Evolutionary conservation across 306 rosid genomes (phyloP).

Genomic region (Vigna reflexopilosa): DNA sequence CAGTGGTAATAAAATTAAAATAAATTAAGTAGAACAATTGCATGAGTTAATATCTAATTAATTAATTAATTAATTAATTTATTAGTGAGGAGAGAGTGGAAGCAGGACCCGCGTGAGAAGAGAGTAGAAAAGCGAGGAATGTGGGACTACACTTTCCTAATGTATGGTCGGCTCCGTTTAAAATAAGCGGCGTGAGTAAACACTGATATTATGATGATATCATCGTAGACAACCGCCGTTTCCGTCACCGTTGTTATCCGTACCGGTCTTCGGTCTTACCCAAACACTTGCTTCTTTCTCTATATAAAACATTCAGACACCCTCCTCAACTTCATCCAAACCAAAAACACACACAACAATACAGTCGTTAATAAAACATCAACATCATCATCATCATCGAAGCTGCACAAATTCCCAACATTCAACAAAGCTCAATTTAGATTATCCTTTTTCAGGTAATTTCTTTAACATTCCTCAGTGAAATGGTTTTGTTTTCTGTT

Average conservation of each 20-base stretch:
- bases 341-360: background rate
- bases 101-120: slow-evolving; percentile 7
- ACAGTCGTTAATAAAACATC: background rate
- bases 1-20: background rate
- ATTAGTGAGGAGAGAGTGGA: background rate
- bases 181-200: background rate
- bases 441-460: slow-evolving; percentile 32
- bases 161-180: slow-evolving; percentile 61
- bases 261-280: background rate
- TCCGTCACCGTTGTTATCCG: slow-evolving; percentile 41
- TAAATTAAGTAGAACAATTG: no score
- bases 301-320: slow-evolving; percentile 41
- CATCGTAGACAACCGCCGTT: background rate
- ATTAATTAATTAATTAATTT: background rate
- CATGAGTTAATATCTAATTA: no score
- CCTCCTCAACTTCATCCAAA: background rate
- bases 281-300: slow-evolving; percentile 10
- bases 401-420: slow-evolving; percentile 10
- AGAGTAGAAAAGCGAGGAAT: slow-evolving; percentile 45
- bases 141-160: slow-evolving; percentile 9
- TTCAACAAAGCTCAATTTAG: background rate
- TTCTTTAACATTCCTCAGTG: background rate
- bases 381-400: background rate
- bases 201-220: background rate
- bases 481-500: background rate